Percentiles rank a stretch among this genome's conserved stretches.
Evolutionary conservation across 2,329 filamentous ascomycete species (phyloP).

Genomic region (Esteya vermicola): DNA sequence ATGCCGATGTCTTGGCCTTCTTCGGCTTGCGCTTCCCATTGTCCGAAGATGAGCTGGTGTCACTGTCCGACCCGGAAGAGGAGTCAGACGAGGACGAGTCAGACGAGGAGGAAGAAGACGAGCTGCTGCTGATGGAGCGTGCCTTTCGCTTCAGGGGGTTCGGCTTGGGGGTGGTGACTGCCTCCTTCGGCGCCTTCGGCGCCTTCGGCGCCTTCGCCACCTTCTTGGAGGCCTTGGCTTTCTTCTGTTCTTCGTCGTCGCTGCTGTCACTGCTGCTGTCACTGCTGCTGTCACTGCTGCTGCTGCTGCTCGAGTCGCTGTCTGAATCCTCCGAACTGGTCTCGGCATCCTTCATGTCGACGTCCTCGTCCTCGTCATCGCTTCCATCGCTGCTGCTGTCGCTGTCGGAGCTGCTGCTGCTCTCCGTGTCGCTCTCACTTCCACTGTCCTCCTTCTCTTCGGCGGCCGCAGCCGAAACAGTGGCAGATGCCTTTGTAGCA

Average conservation of each 20-base stretch:
- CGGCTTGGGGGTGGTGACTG: not conserved
- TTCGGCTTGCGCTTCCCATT: slow-evolving; percentile 12
- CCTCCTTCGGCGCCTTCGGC: not conserved
- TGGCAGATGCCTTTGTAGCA: not conserved
- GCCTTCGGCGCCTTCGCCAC: slow-evolving; percentile 1
- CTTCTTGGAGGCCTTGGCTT: slow-evolving; percentile 15
- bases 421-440: slow-evolving; percentile 15
- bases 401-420: slow-evolving; percentile 17
- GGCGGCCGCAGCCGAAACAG: not conserved
- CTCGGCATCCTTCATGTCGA: slow-evolving; percentile 32
- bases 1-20: slow-evolving; percentile 9
- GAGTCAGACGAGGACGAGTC: slow-evolving; percentile 1
- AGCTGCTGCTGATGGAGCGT: slow-evolving; percentile 17
- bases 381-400: slow-evolving; percentile 16
- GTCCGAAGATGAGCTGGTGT: slow-evolving; percentile 2
- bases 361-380: slow-evolving; percentile 15
- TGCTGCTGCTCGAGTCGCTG: slow-evolving; percentile 17
- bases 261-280: slow-evolving; percentile 12
- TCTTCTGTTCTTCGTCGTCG: slow-evolving; percentile 15
- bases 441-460: not conserved
- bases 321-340: slow-evolving; percentile 15
- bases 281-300: slow-evolving; percentile 11
- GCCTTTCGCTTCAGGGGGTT: slow-evolving; percentile 44
- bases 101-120: not conserved
- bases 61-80: slow-evolving; percentile 1